A percentile compares a stretch with the other conserved stretches of the same genome.
phyloP scores from a whole-genome alignment of 164 flowering plant genomes.

The Sextonia rubra region DNA sequence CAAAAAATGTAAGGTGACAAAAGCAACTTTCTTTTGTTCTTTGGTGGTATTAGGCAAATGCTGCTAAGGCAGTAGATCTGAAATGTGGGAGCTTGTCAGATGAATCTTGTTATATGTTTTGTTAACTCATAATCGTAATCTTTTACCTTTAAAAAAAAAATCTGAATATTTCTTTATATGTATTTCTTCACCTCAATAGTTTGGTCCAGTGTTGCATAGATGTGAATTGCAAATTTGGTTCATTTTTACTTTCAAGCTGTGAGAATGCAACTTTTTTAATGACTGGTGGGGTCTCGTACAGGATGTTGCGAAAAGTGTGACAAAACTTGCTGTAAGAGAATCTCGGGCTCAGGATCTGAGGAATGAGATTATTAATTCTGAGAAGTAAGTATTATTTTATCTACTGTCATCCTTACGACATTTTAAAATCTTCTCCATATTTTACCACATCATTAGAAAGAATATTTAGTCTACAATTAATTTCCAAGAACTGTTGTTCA shows the following conservation, averaged over 20 bases:
- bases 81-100: too few species aligned
- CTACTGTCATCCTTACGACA: not conserved
- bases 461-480: not conserved
- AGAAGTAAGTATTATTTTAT: conserved; percentile 57
- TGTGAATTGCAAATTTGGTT: too few species aligned
- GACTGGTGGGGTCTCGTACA: conserved; percentile 23
- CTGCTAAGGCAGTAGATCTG: too few species aligned
- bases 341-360: conserved; percentile 92
- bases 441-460: not conserved
- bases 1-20: too few species aligned
- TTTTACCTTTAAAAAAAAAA: too few species aligned
- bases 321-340: conserved; percentile 81
- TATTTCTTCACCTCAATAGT: not conserved
- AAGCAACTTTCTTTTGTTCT: too few species aligned
- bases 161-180: too few species aligned
- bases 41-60: too few species aligned
- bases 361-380: conserved; percentile 91
- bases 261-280: not conserved
- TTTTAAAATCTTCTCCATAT: not conserved
- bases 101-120: too few species aligned
- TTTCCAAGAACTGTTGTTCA: not conserved
- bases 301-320: conserved; percentile 86
- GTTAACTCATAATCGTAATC: not conserved
- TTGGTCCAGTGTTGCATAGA: not conserved
- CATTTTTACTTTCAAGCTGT: not conserved